Evolutionary conservation across 768 basidiomycete genomes (phyloP), one percentile per base, ranked within the genome.

Genomic region (Crucibulum laeve): DNA sequence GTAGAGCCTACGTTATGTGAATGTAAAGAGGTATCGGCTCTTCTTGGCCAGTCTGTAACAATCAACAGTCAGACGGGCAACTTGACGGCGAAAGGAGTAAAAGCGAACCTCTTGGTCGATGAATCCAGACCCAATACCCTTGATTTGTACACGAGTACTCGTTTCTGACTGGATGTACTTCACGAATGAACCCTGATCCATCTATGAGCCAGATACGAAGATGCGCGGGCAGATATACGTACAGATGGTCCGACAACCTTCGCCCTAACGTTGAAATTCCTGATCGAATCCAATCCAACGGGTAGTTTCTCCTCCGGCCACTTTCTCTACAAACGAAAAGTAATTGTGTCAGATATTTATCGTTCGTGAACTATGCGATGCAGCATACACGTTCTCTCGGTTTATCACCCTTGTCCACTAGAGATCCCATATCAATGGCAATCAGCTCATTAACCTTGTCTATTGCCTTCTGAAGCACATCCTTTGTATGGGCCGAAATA

Each of bases 101-200:
- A 28, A 7, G 35, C 21, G 35, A 43, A 55, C 48, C 44, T 59
- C 54, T 49, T 61, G 55, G 55, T 99, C 95, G 49, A 95, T 84
- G 60, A 96, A 99, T 1, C 95, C 95, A 19, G 91, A 94, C 4
- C 95, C 95, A 11, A 82, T 55, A 15, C 95, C 95, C 64, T 98
- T 98, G 54, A 99, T 96, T 61, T 99, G 95, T 6, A 99, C 95
- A 47, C 95, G 79, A 4, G 94, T 95, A 22, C 85, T 84, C 0
- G 95, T 99, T 64, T 99, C 95, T 54, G 86, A 79, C 64, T 99
- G 95, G 39, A 98, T 98, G 60, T 93, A 93, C 66, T 99, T 99
- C 52, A 99, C 95, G 57, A 97, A 99, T 51, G 91, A 84, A 51
- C 94, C 94, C 88, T 91, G n/a, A n/a, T n/a, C n/a, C n/a, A n/a